Percentiles rank a stretch among this genome's conserved stretches.
Evolutionary conservation across 148 eudicot species (phyloP).

Genomic region (Vaccinium myrtillus): DNA sequence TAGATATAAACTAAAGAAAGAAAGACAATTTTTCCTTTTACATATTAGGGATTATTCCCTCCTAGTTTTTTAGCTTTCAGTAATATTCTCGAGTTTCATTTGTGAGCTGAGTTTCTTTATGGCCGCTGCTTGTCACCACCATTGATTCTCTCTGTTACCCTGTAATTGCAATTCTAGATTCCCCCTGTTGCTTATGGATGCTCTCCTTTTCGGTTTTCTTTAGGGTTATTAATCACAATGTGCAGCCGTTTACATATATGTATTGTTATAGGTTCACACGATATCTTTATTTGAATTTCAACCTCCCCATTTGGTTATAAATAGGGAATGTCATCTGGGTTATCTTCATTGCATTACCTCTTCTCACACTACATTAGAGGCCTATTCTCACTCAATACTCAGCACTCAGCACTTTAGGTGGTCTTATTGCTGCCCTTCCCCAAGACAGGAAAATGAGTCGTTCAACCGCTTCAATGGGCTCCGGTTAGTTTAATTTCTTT

Average conservation of each 20-base stretch:
- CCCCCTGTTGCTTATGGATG: constrained; percentile 49
- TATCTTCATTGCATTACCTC: constrained; percentile 41
- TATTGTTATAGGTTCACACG: constrained; percentile 39
- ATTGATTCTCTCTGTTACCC: background rate
- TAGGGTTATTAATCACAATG: constrained; percentile 34
- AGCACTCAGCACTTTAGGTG: constrained; percentile 14
- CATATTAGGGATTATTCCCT: background rate
- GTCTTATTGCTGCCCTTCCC: constrained; percentile 11
- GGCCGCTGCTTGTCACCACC: background rate
- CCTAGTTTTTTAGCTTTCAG: background rate
- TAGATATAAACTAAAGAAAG: background rate
- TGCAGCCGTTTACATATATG: constrained; percentile 61
- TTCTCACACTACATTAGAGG: background rate
- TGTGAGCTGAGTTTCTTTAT: background rate
- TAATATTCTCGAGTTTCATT: background rate
- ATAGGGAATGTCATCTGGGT: constrained; percentile 34
- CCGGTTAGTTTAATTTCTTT: constrained; percentile 55
- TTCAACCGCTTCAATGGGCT: constrained; percentile 58
- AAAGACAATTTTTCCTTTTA: background rate
- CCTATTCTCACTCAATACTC: background rate
- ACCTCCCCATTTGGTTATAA: constrained; percentile 51
- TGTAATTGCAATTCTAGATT: background rate
- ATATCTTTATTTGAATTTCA: constrained; percentile 37
- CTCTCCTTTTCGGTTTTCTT: constrained; percentile 29
- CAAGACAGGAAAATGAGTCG: constrained; percentile 57